Evolutionary conservation across 306 rosid genomes (phyloP).

Genomic region (Trifolium repens): DNA sequence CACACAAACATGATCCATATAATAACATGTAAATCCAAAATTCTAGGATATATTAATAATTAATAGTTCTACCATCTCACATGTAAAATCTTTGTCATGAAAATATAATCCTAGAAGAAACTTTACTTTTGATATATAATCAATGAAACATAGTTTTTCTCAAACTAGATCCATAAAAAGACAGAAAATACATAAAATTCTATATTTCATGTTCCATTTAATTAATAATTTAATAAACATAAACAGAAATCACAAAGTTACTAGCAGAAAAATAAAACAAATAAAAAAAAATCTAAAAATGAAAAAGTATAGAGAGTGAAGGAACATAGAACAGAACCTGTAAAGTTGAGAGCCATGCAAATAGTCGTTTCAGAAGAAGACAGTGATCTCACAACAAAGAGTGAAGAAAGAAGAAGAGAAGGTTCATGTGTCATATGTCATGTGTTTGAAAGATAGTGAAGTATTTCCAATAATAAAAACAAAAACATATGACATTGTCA

Average conservation of each 20-base stretch:
- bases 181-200: conserved; percentile 9
- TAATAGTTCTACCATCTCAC: too few species aligned
- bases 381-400: conserved; percentile 25
- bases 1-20: neutral
- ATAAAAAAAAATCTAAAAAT: neutral
- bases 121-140: too few species aligned
- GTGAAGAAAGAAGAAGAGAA: conserved; percentile 15
- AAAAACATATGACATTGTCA: conserved; percentile 4
- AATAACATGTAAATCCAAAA: neutral
- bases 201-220: neutral
- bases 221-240: too few species aligned
- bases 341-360: conserved; percentile 3
- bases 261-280: neutral
- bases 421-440: neutral
- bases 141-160: neutral
- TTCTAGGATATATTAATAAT: neutral
- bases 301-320: neutral
- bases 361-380: conserved; percentile 20
- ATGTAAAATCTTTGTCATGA: too few species aligned
- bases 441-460: neutral
- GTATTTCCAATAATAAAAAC: neutral
- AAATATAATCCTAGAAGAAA: too few species aligned
- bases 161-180: conserved; percentile 35
- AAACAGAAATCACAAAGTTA: neutral
- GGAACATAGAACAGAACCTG: conserved; percentile 33